A percentile compares a stretch with the other conserved stretches of the same genome.
Evolutionary conservation across 2,329 filamentous ascomycete species (phyloP).

Genomic region (Talaromyces piceae): DNA sequence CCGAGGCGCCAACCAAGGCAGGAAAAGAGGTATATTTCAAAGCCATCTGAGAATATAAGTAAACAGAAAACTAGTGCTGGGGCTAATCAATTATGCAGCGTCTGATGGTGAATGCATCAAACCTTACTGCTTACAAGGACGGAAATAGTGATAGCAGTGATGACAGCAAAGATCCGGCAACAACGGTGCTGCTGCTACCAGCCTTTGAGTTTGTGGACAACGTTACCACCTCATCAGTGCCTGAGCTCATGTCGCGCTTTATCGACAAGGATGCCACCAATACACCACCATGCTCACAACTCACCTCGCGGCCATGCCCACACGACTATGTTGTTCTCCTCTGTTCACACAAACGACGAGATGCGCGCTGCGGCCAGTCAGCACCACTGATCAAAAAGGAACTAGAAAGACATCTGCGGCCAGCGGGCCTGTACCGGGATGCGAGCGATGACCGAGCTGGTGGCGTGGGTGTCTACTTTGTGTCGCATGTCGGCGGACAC

Average conservation of each 20-base stretch:
- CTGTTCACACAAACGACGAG: conserved; percentile 81
- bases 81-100: conserved; percentile 14
- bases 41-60: too few relatives aligned
- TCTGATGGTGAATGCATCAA: conserved; percentile 32
- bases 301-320: conserved; percentile 55
- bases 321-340: conserved; percentile 78
- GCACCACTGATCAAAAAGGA: conserved; percentile 75
- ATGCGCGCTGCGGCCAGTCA: conserved; percentile 84
- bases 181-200: conserved; percentile 71
- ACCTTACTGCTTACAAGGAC: conserved; percentile 18
- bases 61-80: not conserved
- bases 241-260: conserved; percentile 58
- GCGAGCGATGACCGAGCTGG: conserved; percentile 74
- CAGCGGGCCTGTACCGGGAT: conserved; percentile 71
- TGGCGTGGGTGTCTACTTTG: conserved; percentile 84
- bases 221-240: conserved; percentile 59
- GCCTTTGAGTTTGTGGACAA: conserved; percentile 73
- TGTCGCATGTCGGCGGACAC: conserved; percentile 87
- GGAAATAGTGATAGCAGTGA: conserved; percentile 8
- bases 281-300: conserved; percentile 15
- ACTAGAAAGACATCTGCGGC: conserved; percentile 73
- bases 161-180: conserved; percentile 38
- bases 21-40: conserved; percentile 39
- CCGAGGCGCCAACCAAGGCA: conserved; percentile 44
- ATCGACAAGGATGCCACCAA: conserved; percentile 32